These are phyloP conservation scores for Coccomyxa sp. DNA, from an alignment of 139 green algal species.

Conservation along the genomic window DNA sequence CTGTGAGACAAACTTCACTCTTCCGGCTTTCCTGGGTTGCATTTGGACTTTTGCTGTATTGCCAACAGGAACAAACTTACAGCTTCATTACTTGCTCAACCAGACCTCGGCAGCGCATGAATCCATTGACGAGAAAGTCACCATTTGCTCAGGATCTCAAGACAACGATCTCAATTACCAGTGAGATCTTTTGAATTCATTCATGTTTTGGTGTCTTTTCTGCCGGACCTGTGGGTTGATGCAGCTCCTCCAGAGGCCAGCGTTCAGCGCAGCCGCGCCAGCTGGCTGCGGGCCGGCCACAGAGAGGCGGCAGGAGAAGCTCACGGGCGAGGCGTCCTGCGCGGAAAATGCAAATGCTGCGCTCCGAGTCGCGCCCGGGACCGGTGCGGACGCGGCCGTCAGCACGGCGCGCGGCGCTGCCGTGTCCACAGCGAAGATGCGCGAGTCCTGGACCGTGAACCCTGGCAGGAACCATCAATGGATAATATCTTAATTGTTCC, in stretches of 20 bases:
- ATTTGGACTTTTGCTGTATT: no score
- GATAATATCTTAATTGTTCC: background rate
- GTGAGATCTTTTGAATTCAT: no score
- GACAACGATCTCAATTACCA: no score
- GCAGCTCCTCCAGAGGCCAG: constrained; percentile 9
- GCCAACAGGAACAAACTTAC: no score
- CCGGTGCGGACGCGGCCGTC: background rate
- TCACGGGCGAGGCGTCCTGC: constrained; percentile 36
- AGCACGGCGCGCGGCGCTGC: background rate
- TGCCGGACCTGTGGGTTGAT: constrained; percentile 10
- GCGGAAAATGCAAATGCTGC: constrained; percentile 28
- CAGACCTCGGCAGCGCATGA: no score
- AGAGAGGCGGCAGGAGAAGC: constrained; percentile 38
- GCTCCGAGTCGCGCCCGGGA: background rate
- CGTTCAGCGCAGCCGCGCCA: background rate
- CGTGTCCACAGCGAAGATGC: constrained; percentile 16
- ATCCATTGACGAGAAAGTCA: no score
- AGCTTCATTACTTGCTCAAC: no score
- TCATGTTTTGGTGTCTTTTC: background rate
- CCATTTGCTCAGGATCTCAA: no score
- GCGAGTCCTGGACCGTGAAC: constrained; percentile 9
- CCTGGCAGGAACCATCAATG: background rate
- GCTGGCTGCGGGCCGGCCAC: background rate
- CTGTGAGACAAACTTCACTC: no score
- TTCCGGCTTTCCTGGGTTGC: no score